These are phyloP conservation scores for Incumbomyces delicatus DNA, from an alignment of 2,329 filamentous ascomycete genomes.

Conservation along the genomic window DNA sequence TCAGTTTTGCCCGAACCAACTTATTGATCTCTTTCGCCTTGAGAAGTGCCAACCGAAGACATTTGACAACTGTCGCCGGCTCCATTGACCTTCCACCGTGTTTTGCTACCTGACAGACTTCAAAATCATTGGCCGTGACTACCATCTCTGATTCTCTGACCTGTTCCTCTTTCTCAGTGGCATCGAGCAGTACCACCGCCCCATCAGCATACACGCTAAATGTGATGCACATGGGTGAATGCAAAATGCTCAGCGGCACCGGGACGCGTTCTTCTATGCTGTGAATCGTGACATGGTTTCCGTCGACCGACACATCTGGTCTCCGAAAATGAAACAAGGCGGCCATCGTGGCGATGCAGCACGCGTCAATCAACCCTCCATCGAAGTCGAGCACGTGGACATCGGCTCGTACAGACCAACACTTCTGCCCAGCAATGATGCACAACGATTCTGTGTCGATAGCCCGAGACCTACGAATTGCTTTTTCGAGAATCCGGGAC, in stretches of 20 bases:
- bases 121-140: slow-evolving; percentile 81
- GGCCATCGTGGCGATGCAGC: slow-evolving; percentile 78
- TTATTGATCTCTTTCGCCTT: slow-evolving; percentile 74
- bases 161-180: slow-evolving; percentile 41
- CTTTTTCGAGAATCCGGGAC: slow-evolving; percentile 84
- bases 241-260: slow-evolving; percentile 79
- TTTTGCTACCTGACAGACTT: slow-evolving; percentile 87
- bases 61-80: slow-evolving; percentile 66
- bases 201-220: slow-evolving; percentile 65
- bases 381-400: slow-evolving; percentile 87
- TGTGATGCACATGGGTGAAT: slow-evolving; percentile 83
- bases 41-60: slow-evolving; percentile 60
- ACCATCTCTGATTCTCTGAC: slow-evolving; percentile 58
- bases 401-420: slow-evolving; percentile 84
- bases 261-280: slow-evolving; percentile 77
- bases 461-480: slow-evolving; percentile 80
- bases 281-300: slow-evolving; percentile 75
- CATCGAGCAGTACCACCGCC: slow-evolving; percentile 34
- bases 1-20: slow-evolving; percentile 62
- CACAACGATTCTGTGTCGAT: slow-evolving; percentile 94
- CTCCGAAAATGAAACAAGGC: slow-evolving; percentile 84
- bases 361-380: slow-evolving; percentile 76
- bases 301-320: slow-evolving; percentile 78
- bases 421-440: slow-evolving; percentile 80
- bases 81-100: slow-evolving; percentile 76